Evolutionary conservation across 108 stramenopile species (phyloP).

Genomic region (Parmales sp.): DNA sequence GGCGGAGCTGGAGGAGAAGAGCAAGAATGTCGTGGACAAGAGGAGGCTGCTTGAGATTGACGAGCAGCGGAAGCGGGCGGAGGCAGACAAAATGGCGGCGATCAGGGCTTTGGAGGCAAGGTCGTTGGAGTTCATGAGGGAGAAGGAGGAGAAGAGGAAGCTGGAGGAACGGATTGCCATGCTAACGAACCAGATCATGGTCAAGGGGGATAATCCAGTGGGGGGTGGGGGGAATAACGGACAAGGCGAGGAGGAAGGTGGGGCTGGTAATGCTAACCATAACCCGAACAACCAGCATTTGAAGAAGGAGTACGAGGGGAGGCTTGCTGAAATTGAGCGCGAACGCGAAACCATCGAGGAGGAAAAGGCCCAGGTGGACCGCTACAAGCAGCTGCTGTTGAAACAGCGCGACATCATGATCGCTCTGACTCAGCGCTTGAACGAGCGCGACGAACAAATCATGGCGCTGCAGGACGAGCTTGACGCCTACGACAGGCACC

Average conservation of each 20-base stretch:
- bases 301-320: slow-evolving; percentile 32
- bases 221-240: slow-evolving; percentile 13
- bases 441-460: slow-evolving; percentile 55
- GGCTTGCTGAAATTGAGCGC: slow-evolving; percentile 42
- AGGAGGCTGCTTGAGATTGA: slow-evolving; percentile 39
- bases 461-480: slow-evolving; percentile 56
- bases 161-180: slow-evolving; percentile 45
- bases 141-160: slow-evolving; percentile 48
- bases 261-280: slow-evolving; percentile 1
- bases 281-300: slow-evolving; percentile 27
- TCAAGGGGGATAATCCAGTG: slow-evolving; percentile 1
- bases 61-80: slow-evolving; percentile 44
- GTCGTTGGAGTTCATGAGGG: slow-evolving; percentile 46
- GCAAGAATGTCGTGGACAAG: slow-evolving; percentile 47
- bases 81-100: slow-evolving; percentile 53
- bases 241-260: neutral
- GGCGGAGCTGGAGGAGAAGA: slow-evolving; percentile 42
- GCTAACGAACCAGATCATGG: slow-evolving; percentile 46
- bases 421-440: slow-evolving; percentile 52
- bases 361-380: slow-evolving; percentile 54
- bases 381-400: slow-evolving; percentile 53
- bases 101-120: slow-evolving; percentile 38
- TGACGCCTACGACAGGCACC: slow-evolving; percentile 47
- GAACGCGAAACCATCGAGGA: slow-evolving; percentile 48
- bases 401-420: slow-evolving; percentile 69